Conservation (phyloP, 2,329 filamentous ascomycete genomes). For the Hypoxylon sp. region DNA sequence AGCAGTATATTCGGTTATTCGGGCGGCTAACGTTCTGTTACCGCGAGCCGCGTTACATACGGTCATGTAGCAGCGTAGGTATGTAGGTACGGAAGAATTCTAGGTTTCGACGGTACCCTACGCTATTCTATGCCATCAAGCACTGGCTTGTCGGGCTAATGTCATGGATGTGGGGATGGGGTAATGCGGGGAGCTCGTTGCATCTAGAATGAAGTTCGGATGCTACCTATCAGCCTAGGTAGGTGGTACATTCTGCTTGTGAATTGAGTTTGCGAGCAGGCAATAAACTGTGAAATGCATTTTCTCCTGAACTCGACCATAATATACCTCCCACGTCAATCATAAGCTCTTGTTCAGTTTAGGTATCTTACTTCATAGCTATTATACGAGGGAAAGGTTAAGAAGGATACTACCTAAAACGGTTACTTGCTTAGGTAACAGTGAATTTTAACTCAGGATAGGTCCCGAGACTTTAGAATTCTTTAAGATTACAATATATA, state of each 20-base stretch:
- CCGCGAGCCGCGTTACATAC: constrained; percentile 15
- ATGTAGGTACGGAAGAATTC: constrained; percentile 2
- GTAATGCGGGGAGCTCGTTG: constrained; percentile 38
- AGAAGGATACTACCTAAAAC: constrained; percentile 2
- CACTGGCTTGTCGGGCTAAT: constrained; percentile 19
- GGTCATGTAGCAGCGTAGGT: neutral
- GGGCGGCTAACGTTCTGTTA: constrained; percentile 20
- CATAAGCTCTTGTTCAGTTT: neutral
- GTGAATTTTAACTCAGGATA: constrained; percentile 6
- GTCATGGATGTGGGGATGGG: constrained; percentile 29
- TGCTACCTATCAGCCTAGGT: constrained; percentile 1
- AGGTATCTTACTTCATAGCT: neutral
- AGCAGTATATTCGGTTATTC: constrained; percentile 33
- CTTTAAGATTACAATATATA: neutral
- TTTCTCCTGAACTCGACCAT: neutral
- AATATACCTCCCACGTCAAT: neutral
- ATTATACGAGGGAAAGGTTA: neutral
- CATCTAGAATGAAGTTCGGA: constrained; percentile 10
- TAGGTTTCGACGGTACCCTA: neutral
- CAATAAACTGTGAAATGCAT: neutral
- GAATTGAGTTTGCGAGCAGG: constrained; percentile 7
- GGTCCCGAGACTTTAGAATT: neutral
- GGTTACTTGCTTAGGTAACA: constrained; percentile 20
- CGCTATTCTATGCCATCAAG: constrained; percentile 9
- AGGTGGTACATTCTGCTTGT: constrained; percentile 14